A percentile compares a stretch with the other conserved stretches of the same genome.
Evolutionary conservation across 768 basidiomycete species (phyloP).

Genomic region (Suillus americanus): DNA sequence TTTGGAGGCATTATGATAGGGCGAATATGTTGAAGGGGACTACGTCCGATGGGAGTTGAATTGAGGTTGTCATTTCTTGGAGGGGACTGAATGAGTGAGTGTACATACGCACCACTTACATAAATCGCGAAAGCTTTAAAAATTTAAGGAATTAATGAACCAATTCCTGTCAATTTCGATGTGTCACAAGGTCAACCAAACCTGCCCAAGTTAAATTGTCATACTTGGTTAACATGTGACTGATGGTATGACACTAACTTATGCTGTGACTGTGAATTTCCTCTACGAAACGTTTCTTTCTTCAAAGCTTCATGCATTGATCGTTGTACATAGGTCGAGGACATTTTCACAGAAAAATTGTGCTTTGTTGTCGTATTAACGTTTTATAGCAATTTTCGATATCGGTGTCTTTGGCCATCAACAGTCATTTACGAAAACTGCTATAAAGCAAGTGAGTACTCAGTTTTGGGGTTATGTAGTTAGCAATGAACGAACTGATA

Average conservation of each 20-base stretch:
- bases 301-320: background rate
- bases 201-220: background rate
- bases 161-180: background rate
- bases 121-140: background rate
- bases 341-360: no score
- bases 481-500: no score
- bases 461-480: background rate
- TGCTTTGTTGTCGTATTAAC: background rate
- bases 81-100: background rate
- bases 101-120: background rate
- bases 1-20: constrained; percentile 11
- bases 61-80: constrained; percentile 8
- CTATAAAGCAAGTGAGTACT: background rate
- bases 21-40: background rate
- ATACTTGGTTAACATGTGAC: background rate
- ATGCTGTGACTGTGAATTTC: no score
- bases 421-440: no score
- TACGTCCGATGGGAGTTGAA: constrained; percentile 6
- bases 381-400: background rate
- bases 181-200: background rate
- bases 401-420: no score
- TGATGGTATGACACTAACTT: no score
- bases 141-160: no score
- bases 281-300: no score
- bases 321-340: no score